Conservation (phyloP, 2,329 filamentous ascomycete species). For the Fusarium albosuccineum region DNA sequence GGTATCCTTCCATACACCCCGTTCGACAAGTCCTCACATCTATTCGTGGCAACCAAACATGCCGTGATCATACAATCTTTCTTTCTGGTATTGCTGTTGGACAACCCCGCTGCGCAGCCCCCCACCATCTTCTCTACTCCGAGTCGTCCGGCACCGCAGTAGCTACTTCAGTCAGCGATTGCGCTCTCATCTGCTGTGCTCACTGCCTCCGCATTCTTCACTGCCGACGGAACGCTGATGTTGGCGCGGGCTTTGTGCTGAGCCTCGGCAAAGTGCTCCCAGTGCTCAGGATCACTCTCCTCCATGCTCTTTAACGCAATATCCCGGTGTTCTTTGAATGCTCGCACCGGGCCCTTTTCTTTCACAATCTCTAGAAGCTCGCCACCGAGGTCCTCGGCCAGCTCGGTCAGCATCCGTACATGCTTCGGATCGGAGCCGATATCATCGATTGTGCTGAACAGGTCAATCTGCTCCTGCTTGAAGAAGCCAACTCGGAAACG, state of each 20-base stretch:
- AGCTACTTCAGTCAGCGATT: conserved; percentile 53
- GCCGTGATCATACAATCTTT: conserved; percentile 16
- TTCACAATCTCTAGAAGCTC: conserved; percentile 68
- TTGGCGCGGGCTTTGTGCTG: conserved; percentile 71
- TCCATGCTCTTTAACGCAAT: conserved; percentile 63
- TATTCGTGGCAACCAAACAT: conserved; percentile 20
- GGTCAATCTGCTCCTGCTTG: conserved; percentile 64
- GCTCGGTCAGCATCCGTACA: conserved; percentile 66
- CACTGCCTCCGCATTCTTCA: conserved; percentile 42
- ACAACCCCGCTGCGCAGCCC: conserved; percentile 6
- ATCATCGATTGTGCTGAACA: conserved; percentile 63
- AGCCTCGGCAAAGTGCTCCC: conserved; percentile 72
- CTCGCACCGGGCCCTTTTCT: conserved; percentile 70
- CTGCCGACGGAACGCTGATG: conserved; percentile 52
- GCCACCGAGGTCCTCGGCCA: conserved; percentile 74
- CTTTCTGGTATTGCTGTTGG: neutral
- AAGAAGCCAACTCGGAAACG: conserved; percentile 67
- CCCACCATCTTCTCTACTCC: conserved; percentile 7
- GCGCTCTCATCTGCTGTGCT: conserved; percentile 55
- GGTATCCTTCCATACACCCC: conserved; percentile 8
- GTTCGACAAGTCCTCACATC: conserved; percentile 9
- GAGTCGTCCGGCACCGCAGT: conserved; percentile 5
- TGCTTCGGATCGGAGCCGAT: conserved; percentile 65
- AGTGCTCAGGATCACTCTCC: conserved; percentile 74
- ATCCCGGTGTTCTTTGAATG: conserved; percentile 71